Conservation (phyloP, 2,329 filamentous ascomycete genomes). For the Ceratocystis cubensis region DNA sequence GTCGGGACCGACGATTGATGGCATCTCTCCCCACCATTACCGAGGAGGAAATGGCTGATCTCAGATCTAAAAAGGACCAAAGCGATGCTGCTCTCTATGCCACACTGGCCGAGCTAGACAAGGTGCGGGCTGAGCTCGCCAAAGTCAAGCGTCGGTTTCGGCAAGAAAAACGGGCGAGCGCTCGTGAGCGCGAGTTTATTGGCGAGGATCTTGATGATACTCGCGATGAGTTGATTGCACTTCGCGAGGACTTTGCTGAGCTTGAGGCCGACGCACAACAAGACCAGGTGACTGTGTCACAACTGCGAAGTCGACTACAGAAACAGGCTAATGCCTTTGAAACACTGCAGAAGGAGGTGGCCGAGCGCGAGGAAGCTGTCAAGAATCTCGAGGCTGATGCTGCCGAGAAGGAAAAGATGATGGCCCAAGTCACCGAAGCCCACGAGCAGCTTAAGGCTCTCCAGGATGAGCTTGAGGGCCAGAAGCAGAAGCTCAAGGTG, state of each 20-base stretch:
- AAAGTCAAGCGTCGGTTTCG: conserved; percentile 14
- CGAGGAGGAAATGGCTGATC: conserved; percentile 17
- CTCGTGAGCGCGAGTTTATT: conserved; percentile 49
- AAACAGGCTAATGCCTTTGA: conserved; percentile 76
- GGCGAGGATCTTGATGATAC: conserved; percentile 66
- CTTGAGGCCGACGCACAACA: conserved; percentile 64
- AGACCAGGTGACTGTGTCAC: conserved; percentile 58
- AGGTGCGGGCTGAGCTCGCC: conserved; percentile 36
- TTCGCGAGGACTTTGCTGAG: conserved; percentile 18
- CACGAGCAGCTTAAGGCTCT: conserved; percentile 14
- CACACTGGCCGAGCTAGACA: conserved; percentile 69
- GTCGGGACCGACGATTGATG: background rate
- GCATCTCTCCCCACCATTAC: conserved; percentile 8
- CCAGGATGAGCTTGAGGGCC: conserved; percentile 12
- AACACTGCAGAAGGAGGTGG: conserved; percentile 75
- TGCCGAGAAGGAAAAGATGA: conserved; percentile 16
- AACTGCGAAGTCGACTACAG: conserved; percentile 58
- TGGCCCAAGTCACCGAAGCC: conserved; percentile 10
- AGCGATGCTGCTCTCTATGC: conserved; percentile 17
- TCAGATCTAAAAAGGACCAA: conserved; percentile 14
- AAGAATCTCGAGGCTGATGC: conserved; percentile 16
- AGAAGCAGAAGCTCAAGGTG: conserved; percentile 55
- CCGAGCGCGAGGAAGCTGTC: conserved; percentile 70
- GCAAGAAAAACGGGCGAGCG: conserved; percentile 15
- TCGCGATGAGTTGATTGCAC: conserved; percentile 15